Conservation (phyloP, 176 grass and related monocot genomes). For the Poa pratensis region DNA sequence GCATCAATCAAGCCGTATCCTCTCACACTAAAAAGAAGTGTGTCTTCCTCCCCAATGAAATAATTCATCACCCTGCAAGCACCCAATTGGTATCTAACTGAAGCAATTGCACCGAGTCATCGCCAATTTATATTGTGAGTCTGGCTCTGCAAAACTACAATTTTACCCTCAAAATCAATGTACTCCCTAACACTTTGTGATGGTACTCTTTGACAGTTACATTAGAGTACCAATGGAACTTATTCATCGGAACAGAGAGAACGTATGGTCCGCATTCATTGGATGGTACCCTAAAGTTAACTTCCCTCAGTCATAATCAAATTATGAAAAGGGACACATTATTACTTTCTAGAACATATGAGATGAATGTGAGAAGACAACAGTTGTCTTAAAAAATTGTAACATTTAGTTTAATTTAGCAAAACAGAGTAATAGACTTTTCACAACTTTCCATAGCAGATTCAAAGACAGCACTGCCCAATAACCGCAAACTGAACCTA, state of each 20-base stretch:
- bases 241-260: neutral
- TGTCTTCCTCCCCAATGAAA: neutral
- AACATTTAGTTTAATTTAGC: neutral
- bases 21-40: neutral
- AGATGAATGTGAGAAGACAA: neutral
- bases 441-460: neutral
- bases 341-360: slow-evolving; percentile 1
- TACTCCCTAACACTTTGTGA: neutral
- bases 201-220: neutral
- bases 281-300: neutral
- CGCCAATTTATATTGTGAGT: neutral
- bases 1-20: too few relatives aligned
- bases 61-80: neutral
- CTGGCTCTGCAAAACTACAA: neutral
- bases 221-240: neutral
- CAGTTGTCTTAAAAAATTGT: neutral
- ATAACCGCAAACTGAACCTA: neutral
- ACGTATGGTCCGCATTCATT: too few relatives aligned
- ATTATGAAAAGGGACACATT: neutral
- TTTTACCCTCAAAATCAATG: neutral
- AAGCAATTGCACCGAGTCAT: neutral
- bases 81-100: neutral
- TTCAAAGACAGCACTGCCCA: neutral
- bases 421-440: neutral
- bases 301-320: neutral